Evolutionary conservation across 371 early-diverging fungal species (phyloP).

Genomic region (Agmasoma carcini): DNA sequence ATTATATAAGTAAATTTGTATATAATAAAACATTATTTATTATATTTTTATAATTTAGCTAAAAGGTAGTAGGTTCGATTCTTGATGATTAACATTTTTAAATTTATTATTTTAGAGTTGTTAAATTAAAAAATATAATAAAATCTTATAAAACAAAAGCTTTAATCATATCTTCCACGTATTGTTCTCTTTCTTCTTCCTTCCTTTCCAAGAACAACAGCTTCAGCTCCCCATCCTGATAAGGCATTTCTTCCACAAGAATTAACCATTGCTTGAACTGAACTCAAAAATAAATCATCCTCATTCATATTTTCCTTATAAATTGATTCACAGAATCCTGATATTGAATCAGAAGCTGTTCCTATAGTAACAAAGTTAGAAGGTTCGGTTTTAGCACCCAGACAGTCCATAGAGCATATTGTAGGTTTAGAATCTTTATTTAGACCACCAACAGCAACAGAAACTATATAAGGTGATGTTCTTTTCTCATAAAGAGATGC

Average conservation of each 20-base stretch:
- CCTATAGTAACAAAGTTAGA: constrained; percentile 88
- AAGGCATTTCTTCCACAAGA: constrained; percentile 91
- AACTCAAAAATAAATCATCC: constrained; percentile 87
- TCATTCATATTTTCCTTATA: constrained; percentile 88
- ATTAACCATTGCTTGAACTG: constrained; percentile 81
- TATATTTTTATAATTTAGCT: no score
- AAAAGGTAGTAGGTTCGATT: no score
- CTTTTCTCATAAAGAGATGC: constrained; percentile 74
- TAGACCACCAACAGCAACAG: constrained; percentile 84
- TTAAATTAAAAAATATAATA: no score
- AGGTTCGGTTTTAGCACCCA: constrained; percentile 84
- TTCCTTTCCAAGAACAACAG: constrained; percentile 29
- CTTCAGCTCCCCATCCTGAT: constrained; percentile 90
- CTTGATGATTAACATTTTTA: no score
- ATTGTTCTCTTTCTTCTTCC: constrained; percentile 38
- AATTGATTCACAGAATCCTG: constrained; percentile 89
- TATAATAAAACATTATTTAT: no score
- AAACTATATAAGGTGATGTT: constrained; percentile 83
- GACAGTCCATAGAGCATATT: constrained; percentile 81
- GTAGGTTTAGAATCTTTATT: constrained; percentile 64
- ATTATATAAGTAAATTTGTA: no score
- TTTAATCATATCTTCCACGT: constrained; percentile 52
- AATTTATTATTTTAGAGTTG: no score
- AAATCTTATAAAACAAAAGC: no score
- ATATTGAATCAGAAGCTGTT: constrained; percentile 71